Base-by-base conservation (phyloP, 1,139 yeast species). In the Cylindricascospora bacillispora region DNA sequence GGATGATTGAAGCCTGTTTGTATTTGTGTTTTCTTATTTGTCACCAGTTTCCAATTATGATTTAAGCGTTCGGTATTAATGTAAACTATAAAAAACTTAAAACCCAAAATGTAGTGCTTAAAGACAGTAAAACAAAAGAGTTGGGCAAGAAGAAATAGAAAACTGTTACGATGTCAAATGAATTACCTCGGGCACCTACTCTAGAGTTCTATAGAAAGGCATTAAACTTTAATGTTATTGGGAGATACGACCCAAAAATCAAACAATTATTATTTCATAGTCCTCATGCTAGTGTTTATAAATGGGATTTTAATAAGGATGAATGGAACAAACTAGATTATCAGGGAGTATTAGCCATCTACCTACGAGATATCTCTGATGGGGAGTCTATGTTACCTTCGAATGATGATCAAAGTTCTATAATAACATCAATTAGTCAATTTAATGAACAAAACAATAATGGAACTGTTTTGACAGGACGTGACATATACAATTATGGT, bases 281-380 rank as follows among this genome's bases (percentile, higher is more conserved):
- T 1, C 74, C 95, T 5, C 89, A 85, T 47, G 61, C 56, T 28
- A 55, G 47, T 73, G 70, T 59, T 65, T 82, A 82, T 57, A 70
- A 73, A 48, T 83, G 73, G 60, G 73, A 75, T 43, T 65, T 69
- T 22, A 68, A 62, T 7, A 56, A 59, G 13, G 77, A 73, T 37
- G 85, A 79, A 46, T 86, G 97, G 95, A 62, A 46, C 82, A 76
- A 50, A 22, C 59, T 73, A 15, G 83, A 80, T 32, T 77, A 63
- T 45, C 86, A 77, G 48, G 95, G 97, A 4, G 75, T 89, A 0
- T 50, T 85, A 32, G 82, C 89, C 3, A 64, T 86, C 16, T 86
- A 86, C 52, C 68, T 81, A 13, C 61, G 94, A 35, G 71, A 71
- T 19, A 37, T 55, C 1, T 26, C 47, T 2, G 40, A 47, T n/a